These are phyloP conservation scores for Coniella vitis DNA, from an alignment of 2,329 filamentous ascomycete species.

Conservation along the genomic window DNA sequence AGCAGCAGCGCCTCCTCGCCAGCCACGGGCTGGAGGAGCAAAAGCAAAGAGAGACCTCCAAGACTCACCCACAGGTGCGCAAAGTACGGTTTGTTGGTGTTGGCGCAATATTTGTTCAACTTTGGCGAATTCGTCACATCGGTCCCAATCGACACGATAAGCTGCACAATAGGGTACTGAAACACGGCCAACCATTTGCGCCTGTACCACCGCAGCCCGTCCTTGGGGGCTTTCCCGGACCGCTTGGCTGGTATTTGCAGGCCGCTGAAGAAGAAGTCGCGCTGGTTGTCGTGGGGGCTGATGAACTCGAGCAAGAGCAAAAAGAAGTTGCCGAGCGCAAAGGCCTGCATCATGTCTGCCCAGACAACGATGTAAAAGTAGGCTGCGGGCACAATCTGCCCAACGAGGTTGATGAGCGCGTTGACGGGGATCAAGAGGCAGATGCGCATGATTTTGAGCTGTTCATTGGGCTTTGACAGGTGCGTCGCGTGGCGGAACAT, in stretches of 20 bases:
- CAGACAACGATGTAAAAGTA: constrained; percentile 34
- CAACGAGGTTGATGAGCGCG: constrained; percentile 31
- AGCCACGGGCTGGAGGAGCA: too few relatives aligned
- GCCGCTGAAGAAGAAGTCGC: constrained; percentile 30
- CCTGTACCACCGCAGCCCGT: constrained; percentile 28
- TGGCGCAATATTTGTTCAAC: constrained; percentile 24
- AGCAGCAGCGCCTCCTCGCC: too few relatives aligned
- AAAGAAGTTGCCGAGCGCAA: constrained; percentile 35
- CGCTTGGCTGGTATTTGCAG: constrained; percentile 25
- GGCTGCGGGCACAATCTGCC: constrained; percentile 29
- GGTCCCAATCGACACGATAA: constrained; percentile 35
- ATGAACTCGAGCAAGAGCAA: constrained; percentile 36
- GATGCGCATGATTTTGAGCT: constrained; percentile 36
- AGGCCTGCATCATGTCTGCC: constrained; percentile 31
- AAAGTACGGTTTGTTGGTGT: constrained; percentile 21
- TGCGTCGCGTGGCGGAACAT: constrained; percentile 18
- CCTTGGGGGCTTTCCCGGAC: constrained; percentile 14
- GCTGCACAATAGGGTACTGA: constrained; percentile 31
- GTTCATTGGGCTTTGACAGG: constrained; percentile 33
- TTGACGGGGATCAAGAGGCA: constrained; percentile 33
- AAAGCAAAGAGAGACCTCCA: background rate
- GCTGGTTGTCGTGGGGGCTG: constrained; percentile 25
- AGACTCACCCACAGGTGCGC: constrained; percentile 24
- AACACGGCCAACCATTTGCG: constrained; percentile 30
- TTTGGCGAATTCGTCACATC: constrained; percentile 22